Evolutionary conservation across 208 protist species (phyloP).

Genomic region (Crithidia acanthocephali): DNA sequence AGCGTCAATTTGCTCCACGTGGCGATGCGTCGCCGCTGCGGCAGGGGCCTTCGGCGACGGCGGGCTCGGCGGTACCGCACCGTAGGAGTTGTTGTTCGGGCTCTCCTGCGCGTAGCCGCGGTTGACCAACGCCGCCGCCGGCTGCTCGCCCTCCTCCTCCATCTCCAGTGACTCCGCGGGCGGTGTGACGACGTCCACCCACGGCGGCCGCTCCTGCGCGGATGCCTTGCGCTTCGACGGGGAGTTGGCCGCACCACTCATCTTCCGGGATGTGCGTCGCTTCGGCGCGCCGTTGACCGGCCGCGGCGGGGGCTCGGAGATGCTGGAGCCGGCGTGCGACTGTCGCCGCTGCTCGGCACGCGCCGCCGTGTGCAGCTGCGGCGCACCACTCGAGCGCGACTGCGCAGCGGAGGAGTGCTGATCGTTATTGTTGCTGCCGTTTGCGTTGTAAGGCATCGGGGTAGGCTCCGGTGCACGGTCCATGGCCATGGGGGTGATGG

Average conservation of each 20-base stretch:
- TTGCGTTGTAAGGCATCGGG: conserved; percentile 7
- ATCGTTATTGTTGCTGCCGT: background rate
- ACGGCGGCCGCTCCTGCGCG: conserved; percentile 3
- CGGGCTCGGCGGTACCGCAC: background rate
- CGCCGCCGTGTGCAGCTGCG: conserved; percentile 4
- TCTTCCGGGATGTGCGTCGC: conserved; percentile 4
- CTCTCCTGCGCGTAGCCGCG: background rate
- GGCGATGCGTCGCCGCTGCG: background rate
- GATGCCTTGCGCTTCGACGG: background rate
- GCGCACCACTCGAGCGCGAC: background rate
- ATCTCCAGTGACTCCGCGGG: background rate
- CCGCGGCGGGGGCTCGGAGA: background rate
- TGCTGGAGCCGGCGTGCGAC: background rate
- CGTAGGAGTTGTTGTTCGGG: background rate
- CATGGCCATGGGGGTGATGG: conserved; percentile 5
- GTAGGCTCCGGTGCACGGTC: conserved; percentile 15
- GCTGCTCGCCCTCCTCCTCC: background rate
- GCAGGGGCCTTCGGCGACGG: background rate
- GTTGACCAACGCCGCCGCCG: background rate
- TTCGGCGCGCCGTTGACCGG: background rate
- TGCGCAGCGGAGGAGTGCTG: conserved; percentile 3
- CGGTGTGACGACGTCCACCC: conserved; percentile 3
- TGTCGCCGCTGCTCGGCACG: conserved; percentile 11
- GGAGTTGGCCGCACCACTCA: conserved; percentile 3
- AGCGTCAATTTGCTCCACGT: conserved; percentile 19